A percentile compares a stretch with the other conserved stretches of the same genome.
Conservation (phyloP, 345 rosid genomes). For the Pistacia integerrima region DNA sequence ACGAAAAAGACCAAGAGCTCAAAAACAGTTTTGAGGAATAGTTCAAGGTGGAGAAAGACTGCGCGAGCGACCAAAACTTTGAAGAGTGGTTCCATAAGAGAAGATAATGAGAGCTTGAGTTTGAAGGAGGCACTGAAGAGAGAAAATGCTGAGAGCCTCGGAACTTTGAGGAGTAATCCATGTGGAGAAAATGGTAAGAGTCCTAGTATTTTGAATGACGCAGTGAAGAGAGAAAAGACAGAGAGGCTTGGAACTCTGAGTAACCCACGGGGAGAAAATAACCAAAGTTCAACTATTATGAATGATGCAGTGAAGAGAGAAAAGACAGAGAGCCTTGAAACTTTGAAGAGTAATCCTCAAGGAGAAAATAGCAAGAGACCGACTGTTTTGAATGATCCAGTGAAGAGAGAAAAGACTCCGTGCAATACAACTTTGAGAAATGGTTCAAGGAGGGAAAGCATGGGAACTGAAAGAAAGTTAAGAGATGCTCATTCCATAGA, state of each 20-base stretch:
- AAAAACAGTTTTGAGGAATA: not conserved
- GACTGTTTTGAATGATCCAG: not conserved
- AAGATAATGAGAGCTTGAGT: conserved; percentile 15
- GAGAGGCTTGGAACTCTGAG: no score
- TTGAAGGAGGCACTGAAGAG: not conserved
- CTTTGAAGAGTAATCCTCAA: conserved; percentile 16
- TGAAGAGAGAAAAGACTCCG: not conserved
- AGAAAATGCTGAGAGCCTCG: not conserved
- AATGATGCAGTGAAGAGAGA: not conserved
- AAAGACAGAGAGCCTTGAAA: not conserved
- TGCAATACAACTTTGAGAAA: not conserved
- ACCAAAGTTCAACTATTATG: no score
- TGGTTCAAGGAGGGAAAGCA: not conserved
- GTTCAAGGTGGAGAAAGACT: not conserved
- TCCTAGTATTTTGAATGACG: no score
- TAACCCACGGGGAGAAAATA: not conserved
- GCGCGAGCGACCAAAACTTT: not conserved
- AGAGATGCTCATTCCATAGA: not conserved
- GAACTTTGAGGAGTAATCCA: not conserved
- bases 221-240: no score
- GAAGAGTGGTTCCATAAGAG: conserved; percentile 22
- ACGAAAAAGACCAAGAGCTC: conserved; percentile 17
- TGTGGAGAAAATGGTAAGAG: no score
- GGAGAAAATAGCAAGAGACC: conserved; percentile 21
- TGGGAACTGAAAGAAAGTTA: not conserved